phyloP scores from a whole-genome alignment of 257 asterid species.

The Mentha longifolia region DNA sequence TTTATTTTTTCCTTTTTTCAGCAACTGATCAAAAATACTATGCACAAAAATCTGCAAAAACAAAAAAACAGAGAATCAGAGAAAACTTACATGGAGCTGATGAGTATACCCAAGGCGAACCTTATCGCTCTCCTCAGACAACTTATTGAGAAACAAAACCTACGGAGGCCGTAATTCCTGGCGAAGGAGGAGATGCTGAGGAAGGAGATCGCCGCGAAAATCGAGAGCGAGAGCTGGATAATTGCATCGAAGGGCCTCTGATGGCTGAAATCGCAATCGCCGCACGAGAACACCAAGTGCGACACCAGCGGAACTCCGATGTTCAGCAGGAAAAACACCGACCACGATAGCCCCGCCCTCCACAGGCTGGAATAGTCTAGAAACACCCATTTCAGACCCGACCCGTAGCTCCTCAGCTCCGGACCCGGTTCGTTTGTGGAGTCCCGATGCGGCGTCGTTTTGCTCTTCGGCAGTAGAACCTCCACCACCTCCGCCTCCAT shows the following conservation, averaged over 20 bases:
- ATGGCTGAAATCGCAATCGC: conserved; percentile 61
- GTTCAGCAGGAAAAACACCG: conserved; percentile 67
- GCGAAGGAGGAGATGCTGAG: conserved; percentile 69
- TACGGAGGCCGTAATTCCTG: conserved; percentile 68
- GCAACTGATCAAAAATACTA: no score
- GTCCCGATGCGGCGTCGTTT: conserved; percentile 26
- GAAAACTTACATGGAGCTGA: conserved; percentile 66
- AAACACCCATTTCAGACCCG: conserved; percentile 75
- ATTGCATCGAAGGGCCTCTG: conserved; percentile 66
- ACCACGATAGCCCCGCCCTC: conserved; percentile 83
- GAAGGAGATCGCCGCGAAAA: conserved; percentile 68
- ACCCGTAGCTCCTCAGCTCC: conserved; percentile 55
- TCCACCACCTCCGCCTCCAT: conserved; percentile 55
- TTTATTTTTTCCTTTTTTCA: neutral
- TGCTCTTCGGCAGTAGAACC: conserved; percentile 30
- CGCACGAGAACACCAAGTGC: conserved; percentile 70
- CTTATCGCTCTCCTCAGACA: conserved; percentile 67
- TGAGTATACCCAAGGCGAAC: conserved; percentile 68
- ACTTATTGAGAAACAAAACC: conserved; percentile 77
- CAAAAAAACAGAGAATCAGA: no score
- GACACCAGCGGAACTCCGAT: conserved; percentile 75
- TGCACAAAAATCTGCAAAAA: no score
- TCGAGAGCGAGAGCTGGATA: conserved; percentile 71
- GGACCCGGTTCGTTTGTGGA: conserved; percentile 38
- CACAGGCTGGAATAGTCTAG: conserved; percentile 73